Evolutionary conservation across 129 eudicot genomes (phyloP).

Genomic region (Flaveria brownii): DNA sequence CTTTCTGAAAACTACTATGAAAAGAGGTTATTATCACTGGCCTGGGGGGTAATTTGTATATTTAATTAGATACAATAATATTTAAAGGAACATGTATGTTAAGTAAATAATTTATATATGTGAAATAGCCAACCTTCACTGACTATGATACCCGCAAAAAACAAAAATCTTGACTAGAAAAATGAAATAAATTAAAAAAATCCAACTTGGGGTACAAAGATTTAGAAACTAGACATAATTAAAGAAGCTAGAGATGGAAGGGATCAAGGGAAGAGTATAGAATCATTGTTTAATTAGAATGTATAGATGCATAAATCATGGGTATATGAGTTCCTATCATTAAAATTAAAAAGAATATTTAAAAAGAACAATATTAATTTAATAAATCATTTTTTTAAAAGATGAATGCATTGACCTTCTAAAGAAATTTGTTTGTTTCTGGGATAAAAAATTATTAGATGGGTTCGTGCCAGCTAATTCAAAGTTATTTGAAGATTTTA

Average conservation of each 20-base stretch:
- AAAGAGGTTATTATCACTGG: slow-evolving; percentile 10
- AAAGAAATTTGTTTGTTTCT: slow-evolving; percentile 32
- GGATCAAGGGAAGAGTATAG: slow-evolving; percentile 27
- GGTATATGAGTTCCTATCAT: slow-evolving; percentile 11
- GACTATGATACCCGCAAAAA: slow-evolving; percentile 44
- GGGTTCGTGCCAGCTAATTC: slow-evolving; percentile 45
- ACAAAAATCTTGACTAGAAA: slow-evolving; percentile 30
- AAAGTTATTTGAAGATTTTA: slow-evolving; percentile 18
- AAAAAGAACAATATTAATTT: neutral
- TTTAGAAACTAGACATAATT: slow-evolving; percentile 28
- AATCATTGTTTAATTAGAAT: slow-evolving; percentile 37
- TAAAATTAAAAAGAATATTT: neutral
- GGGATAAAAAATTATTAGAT: slow-evolving; percentile 29
- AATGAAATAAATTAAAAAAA: slow-evolving; percentile 20
- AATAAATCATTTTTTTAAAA: slow-evolving; percentile 27
- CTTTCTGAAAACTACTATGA: neutral
- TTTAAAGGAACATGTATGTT: neutral
- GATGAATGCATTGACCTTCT: slow-evolving; percentile 63
- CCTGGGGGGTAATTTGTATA: slow-evolving; percentile 18
- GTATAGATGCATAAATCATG: slow-evolving; percentile 11
- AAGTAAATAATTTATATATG: slow-evolving; percentile 26
- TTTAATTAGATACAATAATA: neutral
- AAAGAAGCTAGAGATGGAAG: slow-evolving; percentile 35
- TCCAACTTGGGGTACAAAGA: slow-evolving; percentile 48
- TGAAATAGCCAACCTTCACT: slow-evolving; percentile 44